Base-by-base conservation (phyloP, 1,139 yeast species). In the Zygosaccharomyces sapae region DNA sequence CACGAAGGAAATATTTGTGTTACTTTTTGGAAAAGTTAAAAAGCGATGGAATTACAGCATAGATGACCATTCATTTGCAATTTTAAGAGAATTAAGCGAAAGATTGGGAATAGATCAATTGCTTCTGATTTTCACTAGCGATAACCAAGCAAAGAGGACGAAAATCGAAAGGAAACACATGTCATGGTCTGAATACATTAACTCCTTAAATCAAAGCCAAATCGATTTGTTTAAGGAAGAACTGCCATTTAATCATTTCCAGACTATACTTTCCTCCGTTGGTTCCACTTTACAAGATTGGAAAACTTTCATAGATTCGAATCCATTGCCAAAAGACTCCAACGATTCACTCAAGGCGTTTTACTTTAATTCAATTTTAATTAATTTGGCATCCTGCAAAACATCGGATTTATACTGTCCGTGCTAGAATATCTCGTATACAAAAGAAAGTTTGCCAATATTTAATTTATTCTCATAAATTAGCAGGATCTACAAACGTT, bases 321-420 rank as follows among this genome's bases (percentile, higher is more conserved):
- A 45, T 9, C 39, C 33, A 25, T 35, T 47, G 4, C 49, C 48
- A 9, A 34, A 22, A 6, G 34, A 29, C 8, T 51, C 52, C 3
- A 40, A 46, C n/a, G 41, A 44, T 12, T 53, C 56, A 5, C 38
- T 53, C 24, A 46, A 44, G 22, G 53, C 55, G 5, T 50, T 46
- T 33, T 45, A 41, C 33, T 22, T 53, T 9, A 48, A 48, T 33
- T 41, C 46, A 10, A 29, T 53, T 18, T 43, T 53, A 9, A 20
- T 43, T 7, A 25, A 46, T 33, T 37, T 53, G 19, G 52, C 46
- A 3, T 34, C 50, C 8, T 44, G 45, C 20, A 48, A 47, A 44
- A 43, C n/a, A 24, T 52, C 9, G 55, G 54, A 3, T 53, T 53
- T 29, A 41, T 48, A 7, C 10, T 55, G 13, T 33, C 44, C 5